Evolutionary conservation across 2,329 filamentous ascomycete species (phyloP), one percentile per base, ranked within the genome.

Genomic region (Fusarium drepaniforme): DNA sequence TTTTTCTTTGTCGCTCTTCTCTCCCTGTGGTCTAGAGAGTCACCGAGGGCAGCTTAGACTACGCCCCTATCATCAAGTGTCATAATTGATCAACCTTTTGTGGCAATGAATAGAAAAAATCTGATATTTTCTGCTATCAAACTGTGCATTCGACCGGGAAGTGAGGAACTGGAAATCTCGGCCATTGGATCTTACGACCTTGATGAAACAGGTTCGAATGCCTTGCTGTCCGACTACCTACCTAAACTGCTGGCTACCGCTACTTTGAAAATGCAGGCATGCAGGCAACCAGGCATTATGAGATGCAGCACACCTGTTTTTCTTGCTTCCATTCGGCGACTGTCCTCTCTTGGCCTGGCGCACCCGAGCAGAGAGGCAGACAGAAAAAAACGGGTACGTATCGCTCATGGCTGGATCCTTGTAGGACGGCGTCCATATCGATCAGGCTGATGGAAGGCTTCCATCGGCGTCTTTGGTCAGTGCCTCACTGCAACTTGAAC

Each of bases 1-100:
- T 62, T 57, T 28, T 61, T 58, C 40, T 66, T 42, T 73, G 73
- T 73, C 70, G 73, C 66, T 75, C 73, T 75, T 75, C 70, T 72
- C 73, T 75, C 73, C 38, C 72, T 73, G 60, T 38, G 73, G 72
- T 75, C 66, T 70, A 75, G 72, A 46, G 70, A 71, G 57, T 25
- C 44, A 49, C 15, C 23, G 8, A 28, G 25, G 44, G 28, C 44
- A 67, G 60, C 60, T 57, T 65, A 59, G 67, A 69, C 73, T 66
- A 67, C 64, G 68, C 60, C 66, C 67, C 61, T 64, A 74, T 74
- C 64, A 73, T 57, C 23, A 25, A 64, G 62, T 71, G 73, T 75
- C 73, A 75, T 71, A 63, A 71, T 33, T 23, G 33, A 59, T 40
- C 37, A 49, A 40, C n/a, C 35, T 38, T 16, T 62, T 66, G 73